phyloP scores from a whole-genome alignment of 2,329 filamentous ascomycete genomes.

The Aspergillus sp. region DNA sequence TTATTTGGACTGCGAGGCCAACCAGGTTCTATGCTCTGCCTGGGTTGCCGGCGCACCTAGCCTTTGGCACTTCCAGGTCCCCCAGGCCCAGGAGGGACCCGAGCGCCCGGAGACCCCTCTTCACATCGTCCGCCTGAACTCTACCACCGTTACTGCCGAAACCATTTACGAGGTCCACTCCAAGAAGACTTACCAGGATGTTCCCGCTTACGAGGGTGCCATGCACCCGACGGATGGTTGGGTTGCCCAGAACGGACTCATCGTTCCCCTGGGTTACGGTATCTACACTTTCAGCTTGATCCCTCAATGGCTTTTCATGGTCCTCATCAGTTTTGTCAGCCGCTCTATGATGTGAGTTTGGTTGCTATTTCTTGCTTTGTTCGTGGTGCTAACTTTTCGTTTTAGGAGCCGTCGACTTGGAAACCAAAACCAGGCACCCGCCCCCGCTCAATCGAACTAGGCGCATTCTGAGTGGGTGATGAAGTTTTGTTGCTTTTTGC shows the following conservation, averaged over 20 bases:
- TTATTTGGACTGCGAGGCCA: slow-evolving; percentile 52
- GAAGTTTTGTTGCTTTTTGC: slow-evolving; percentile 7
- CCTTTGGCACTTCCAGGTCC: slow-evolving; percentile 53
- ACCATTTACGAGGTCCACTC: slow-evolving; percentile 52
- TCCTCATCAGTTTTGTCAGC: slow-evolving; percentile 55
- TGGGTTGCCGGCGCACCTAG: slow-evolving; percentile 53
- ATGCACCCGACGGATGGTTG: slow-evolving; percentile 57
- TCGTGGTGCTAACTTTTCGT: slow-evolving; percentile 6
- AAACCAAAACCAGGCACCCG: slow-evolving; percentile 17
- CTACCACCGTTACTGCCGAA: slow-evolving; percentile 50
- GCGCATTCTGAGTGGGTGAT: slow-evolving; percentile 8
- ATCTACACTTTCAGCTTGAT: slow-evolving; percentile 52
- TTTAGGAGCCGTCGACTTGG: slow-evolving; percentile 23
- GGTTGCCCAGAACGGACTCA: slow-evolving; percentile 48
- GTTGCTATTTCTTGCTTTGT: not conserved
- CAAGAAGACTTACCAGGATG: slow-evolving; percentile 50
- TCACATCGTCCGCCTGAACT: slow-evolving; percentile 50
- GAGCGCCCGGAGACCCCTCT: slow-evolving; percentile 48
- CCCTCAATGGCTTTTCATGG: slow-evolving; percentile 60
- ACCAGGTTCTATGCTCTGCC: slow-evolving; percentile 53
- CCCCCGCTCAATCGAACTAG: slow-evolving; percentile 14
- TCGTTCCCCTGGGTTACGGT: slow-evolving; percentile 49
- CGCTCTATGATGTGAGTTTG: slow-evolving; percentile 54
- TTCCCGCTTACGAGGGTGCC: slow-evolving; percentile 48
- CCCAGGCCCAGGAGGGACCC: slow-evolving; percentile 46